Conservation (phyloP, 176 grass and related monocot species). For the Chrysopogon serrulatus region DNA sequence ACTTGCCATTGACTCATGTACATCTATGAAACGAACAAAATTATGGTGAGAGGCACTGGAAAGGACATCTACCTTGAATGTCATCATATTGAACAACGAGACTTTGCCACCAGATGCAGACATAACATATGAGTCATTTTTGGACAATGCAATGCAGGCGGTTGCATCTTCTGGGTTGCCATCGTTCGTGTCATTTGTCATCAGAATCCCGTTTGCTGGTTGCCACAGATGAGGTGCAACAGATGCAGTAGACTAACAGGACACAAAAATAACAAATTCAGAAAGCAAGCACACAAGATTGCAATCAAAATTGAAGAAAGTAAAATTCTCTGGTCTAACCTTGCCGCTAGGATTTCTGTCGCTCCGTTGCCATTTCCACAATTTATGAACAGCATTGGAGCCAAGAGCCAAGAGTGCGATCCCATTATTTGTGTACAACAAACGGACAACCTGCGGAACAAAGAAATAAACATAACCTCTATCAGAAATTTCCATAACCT, state of each 20-base stretch:
- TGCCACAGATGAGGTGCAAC: slow-evolving; percentile 88
- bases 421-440: slow-evolving; percentile 90
- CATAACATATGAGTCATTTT: slow-evolving; percentile 99
- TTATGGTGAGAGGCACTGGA: neutral
- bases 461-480: slow-evolving; percentile 3
- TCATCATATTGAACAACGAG: slow-evolving; percentile 99
- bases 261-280: slow-evolving; percentile 19
- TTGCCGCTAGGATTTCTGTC: slow-evolving; percentile 93
- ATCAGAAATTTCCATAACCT: neutral
- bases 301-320: slow-evolving; percentile 1
- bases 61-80: slow-evolving; percentile 74
- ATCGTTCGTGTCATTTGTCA: slow-evolving; percentile 91
- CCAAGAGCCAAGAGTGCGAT: slow-evolving; percentile 78
- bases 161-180: slow-evolving; percentile 96
- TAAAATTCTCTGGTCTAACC: slow-evolving; percentile 38
- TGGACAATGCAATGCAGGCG: slow-evolving; percentile 96
- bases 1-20: neutral
- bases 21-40: neutral
- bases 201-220: slow-evolving; percentile 88
- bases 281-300: slow-evolving; percentile 30
- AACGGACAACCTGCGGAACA: slow-evolving; percentile 73
- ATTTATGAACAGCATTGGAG: slow-evolving; percentile 93
- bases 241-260: slow-evolving; percentile 84
- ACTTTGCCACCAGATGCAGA: slow-evolving; percentile 98
- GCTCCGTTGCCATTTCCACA: slow-evolving; percentile 95